Evolutionary conservation across 148 eudicot species (phyloP), one percentile per base, ranked within the genome.

Genomic region (Polygonum aviculare): DNA sequence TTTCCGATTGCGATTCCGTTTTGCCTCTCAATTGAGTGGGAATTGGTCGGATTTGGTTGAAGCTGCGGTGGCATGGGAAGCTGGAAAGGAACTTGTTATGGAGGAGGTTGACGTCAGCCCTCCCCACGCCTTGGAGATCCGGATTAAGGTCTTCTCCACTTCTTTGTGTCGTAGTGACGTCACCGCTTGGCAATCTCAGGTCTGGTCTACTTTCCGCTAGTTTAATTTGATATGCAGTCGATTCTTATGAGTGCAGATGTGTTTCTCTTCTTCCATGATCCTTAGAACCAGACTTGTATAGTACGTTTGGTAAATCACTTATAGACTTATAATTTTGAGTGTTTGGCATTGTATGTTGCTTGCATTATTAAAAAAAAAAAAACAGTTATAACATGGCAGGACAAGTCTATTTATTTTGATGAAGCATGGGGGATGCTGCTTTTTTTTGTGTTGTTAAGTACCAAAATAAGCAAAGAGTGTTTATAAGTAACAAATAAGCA

Each of bases 11-110:
- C 39, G 31, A 62, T 31, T 7, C 12, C 60, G 22, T 54, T 54
- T 22, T 35, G 38, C 69, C 12, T 31, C 5, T 11, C 38, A 31
- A 12, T 16, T 67, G 15, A 67, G 44, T 3, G 38, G 69, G 31
- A 38, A 15, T 38, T 26, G 14, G 12, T 35, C 38, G 9, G 40
- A 67, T 31, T 67, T 67, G 72, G 16, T 38, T 67, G 35, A 72
- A 89, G 98, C 96, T 69, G 98, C 98, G 41, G 96, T 94, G 82
- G 98, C 98, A 75, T 94, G 93, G 93, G 92, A 88, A 71, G 83
- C 94, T 40, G 96, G 97, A 67, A 85, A 90, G 79, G 77, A 88
- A 67, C 78, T 94, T 85, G 91, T 87, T 35, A 92, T 94, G 73
- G 96, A 94, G 84, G 97, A 92, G 78, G 98, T 94, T 77, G 87